These are phyloP conservation scores for Urochloa ruziziensis DNA, from an alignment of 176 grass and related monocot genomes.

Conservation along the genomic window DNA sequence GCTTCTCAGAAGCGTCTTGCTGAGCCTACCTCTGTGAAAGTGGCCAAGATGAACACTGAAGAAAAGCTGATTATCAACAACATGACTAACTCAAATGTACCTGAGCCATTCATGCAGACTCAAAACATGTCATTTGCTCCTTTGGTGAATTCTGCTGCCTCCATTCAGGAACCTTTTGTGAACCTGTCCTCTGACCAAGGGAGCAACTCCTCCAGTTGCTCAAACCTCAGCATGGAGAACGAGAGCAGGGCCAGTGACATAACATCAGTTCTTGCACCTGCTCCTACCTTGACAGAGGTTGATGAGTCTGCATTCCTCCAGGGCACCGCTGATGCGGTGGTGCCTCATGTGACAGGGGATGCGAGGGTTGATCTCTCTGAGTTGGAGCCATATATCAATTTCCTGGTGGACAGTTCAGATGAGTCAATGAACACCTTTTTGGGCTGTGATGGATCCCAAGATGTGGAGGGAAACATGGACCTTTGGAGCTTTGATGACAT, in stretches of 20 bases:
- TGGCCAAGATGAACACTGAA: conserved; percentile 1
- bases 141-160: conserved; percentile 7
- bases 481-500: conserved; percentile 90
- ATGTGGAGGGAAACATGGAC: conserved; percentile 41
- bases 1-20: conserved; percentile 17
- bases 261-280: conserved; percentile 33
- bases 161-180: conserved; percentile 28
- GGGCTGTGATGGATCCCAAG: conserved; percentile 43
- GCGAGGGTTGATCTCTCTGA: conserved; percentile 33
- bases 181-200: conserved; percentile 74
- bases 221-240: conserved; percentile 44
- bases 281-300: conserved; percentile 16
- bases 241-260: conserved; percentile 40
- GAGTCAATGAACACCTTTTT: conserved; percentile 51
- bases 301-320: conserved; percentile 32
- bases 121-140: conserved; percentile 27
- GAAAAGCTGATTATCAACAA: conserved; percentile 32
- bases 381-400: conserved; percentile 69
- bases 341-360: conserved; percentile 24
- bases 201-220: conserved; percentile 54
- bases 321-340: background rate
- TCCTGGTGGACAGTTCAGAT: conserved; percentile 55
- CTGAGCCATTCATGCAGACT: conserved; percentile 35
- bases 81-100: conserved; percentile 26
- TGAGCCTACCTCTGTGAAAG: conserved; percentile 16